Conservation (phyloP, 345 rosid genomes). For the Aquilaria yunnanensis region DNA sequence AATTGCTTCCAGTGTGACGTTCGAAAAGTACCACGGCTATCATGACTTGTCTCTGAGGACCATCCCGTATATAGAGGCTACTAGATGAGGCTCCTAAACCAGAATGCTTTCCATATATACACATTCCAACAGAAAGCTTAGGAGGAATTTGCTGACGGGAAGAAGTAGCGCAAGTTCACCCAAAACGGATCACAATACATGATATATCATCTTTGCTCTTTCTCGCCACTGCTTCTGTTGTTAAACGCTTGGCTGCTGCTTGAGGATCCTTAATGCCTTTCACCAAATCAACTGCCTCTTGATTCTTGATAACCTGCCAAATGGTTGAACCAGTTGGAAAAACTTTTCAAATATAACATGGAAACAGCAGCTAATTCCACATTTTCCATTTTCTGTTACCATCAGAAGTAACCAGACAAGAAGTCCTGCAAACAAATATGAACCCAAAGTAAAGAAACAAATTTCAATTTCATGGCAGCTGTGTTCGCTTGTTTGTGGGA, state of each 20-base stretch:
- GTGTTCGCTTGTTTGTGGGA: no score
- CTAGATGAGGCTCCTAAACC: no score
- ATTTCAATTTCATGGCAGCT: no score
- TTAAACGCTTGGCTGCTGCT: slow-evolving; percentile 51
- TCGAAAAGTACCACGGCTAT: no score
- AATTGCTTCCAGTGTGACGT: no score
- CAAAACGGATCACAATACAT: slow-evolving; percentile 57
- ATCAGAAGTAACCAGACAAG: no score
- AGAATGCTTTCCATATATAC: no score
- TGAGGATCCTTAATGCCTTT: slow-evolving; percentile 38
- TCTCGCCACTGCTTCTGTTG: slow-evolving; percentile 46
- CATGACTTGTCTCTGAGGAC: no score
- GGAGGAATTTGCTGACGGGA: slow-evolving; percentile 4
- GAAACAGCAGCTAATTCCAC: neutral
- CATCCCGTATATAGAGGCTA: no score
- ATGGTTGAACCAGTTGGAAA: neutral
- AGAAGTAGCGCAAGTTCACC: slow-evolving; percentile 14
- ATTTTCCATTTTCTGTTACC: no score
- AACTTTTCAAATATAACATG: neutral
- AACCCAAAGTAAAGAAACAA: no score
- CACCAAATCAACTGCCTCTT: slow-evolving; percentile 34
- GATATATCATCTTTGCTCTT: slow-evolving; percentile 43
- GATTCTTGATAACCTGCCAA: slow-evolving; percentile 15
- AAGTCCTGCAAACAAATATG: no score
- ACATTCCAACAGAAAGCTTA: slow-evolving; percentile 3